phyloP scores from a whole-genome alignment of 129 eudicot species.

The Deinandra increscens region DNA sequence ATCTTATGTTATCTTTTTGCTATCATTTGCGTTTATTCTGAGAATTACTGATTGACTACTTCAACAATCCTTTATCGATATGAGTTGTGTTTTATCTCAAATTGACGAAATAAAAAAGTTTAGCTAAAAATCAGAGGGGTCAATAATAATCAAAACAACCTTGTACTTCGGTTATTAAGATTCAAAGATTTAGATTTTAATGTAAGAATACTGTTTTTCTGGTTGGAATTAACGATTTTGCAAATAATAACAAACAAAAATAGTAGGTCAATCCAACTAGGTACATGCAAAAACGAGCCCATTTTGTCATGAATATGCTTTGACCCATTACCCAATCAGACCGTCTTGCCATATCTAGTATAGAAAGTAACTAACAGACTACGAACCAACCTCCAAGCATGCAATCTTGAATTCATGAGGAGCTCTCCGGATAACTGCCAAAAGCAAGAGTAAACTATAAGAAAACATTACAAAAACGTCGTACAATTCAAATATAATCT shows the following conservation, averaged over 20 bases:
- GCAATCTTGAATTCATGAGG: slow-evolving; percentile 94
- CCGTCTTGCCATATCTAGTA: background rate
- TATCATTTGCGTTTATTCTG: too few species aligned
- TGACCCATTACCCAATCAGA: background rate
- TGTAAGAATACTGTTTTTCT: background rate
- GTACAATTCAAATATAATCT: too few species aligned
- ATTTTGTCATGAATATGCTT: background rate
- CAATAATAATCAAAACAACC: background rate
- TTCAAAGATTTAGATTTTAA: background rate
- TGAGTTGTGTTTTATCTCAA: background rate
- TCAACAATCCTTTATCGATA: background rate
- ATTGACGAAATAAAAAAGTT: background rate
- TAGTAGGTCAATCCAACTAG: background rate
- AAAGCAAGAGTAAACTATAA: slow-evolving; percentile 4
- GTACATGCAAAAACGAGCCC: background rate
- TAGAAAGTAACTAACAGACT: background rate
- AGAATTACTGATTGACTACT: too few species aligned
- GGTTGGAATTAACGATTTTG: background rate
- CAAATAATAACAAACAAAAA: background rate
- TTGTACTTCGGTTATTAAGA: background rate
- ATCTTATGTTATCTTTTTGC: too few species aligned
- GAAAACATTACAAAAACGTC: background rate
- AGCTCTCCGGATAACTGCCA: slow-evolving; percentile 94
- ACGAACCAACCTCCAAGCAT: slow-evolving; percentile 78
- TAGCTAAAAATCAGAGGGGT: background rate